Percentiles rank a stretch among this genome's conserved stretches.
These are phyloP conservation scores for Fomitopsis pulvina DNA, from an alignment of 768 basidiomycete genomes.

Conservation along the genomic window DNA sequence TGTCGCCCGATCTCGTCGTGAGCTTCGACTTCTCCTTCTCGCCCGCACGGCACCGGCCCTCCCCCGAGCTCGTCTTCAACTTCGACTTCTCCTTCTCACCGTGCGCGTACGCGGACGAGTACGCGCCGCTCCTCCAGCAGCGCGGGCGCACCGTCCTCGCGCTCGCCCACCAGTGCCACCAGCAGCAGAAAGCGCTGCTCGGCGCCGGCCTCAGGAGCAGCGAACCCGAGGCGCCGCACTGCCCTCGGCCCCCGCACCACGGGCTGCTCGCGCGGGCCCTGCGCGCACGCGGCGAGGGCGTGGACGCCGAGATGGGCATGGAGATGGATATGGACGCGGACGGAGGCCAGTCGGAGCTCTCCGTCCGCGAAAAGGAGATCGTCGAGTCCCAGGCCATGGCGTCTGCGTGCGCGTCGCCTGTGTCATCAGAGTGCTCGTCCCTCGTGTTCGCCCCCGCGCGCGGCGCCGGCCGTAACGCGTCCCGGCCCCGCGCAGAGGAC, in stretches of 20 bases:
- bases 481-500: background rate
- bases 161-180: conserved; percentile 4
- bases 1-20: conserved; percentile 13
- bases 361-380: background rate
- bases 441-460: background rate
- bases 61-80: conserved; percentile 15
- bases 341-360: background rate
- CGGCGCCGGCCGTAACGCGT: background rate
- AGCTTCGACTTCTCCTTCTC: conserved; percentile 11
- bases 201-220: background rate
- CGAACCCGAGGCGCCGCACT: background rate
- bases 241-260: background rate
- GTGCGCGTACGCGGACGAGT: background rate
- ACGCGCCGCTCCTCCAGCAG: conserved; percentile 7
- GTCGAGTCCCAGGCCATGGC: background rate
- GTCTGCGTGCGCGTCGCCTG: background rate
- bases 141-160: conserved; percentile 1
- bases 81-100: conserved; percentile 14
- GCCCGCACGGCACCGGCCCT: conserved; percentile 6
- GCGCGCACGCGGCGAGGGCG: background rate
- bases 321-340: background rate
- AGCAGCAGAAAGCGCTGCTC: background rate
- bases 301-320: background rate
- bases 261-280: background rate
- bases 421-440: background rate